Evolutionary conservation across 331 rosid genomes (phyloP).

Genomic region (Rosa hybrid): DNA sequence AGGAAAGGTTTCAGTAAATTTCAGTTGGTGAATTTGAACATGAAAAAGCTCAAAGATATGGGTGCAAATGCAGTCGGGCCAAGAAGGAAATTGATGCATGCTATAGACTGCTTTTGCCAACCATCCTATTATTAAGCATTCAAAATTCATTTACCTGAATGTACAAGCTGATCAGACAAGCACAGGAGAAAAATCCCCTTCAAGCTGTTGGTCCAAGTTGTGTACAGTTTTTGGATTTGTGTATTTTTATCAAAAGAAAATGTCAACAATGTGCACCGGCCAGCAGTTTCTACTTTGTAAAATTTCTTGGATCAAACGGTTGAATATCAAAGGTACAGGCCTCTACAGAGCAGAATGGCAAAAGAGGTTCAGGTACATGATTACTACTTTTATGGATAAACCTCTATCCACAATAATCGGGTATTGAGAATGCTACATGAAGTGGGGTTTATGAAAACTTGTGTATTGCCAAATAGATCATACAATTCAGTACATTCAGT

Average conservation of each 20-base stretch:
- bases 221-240: neutral
- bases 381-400: neutral
- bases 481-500: neutral
- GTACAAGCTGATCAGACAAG: neutral
- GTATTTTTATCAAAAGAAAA: neutral
- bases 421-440: neutral
- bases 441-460: neutral
- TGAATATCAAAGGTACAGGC: neutral
- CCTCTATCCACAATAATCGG: neutral
- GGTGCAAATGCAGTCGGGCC: conserved; percentile 96
- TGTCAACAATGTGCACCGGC: neutral
- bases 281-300: neutral
- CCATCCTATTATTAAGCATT: conserved; percentile 60
- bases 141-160: conserved; percentile 11
- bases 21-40: conserved; percentile 78
- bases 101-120: conserved; percentile 86
- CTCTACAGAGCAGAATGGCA: neutral
- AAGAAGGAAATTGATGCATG: conserved; percentile 88
- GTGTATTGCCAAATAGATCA: neutral
- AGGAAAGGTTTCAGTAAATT: conserved; percentile 60
- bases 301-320: neutral
- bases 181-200: neutral
- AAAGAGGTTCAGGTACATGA: neutral
- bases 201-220: neutral
- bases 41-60: conserved; percentile 95